phyloP scores from a whole-genome alignment of 768 basidiomycete species.

The Guyanaporus albipodus region DNA sequence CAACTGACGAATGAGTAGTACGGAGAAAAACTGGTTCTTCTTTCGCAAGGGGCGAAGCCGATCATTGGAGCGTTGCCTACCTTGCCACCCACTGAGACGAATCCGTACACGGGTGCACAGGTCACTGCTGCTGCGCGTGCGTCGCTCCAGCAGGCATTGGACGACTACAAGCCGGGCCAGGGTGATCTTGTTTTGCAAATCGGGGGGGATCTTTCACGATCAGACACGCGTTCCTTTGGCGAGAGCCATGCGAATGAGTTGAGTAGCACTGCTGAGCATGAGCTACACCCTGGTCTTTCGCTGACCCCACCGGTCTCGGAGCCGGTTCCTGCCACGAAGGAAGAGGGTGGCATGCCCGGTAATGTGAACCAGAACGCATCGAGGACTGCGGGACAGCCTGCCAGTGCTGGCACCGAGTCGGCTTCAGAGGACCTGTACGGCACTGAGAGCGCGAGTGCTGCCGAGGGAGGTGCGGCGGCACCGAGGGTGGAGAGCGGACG shows the following conservation, averaged over 20 bases:
- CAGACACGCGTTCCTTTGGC: constrained; percentile 80
- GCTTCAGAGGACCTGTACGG: constrained; percentile 30
- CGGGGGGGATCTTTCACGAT: constrained; percentile 54
- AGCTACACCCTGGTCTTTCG: constrained; percentile 35
- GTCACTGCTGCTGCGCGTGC: constrained; percentile 68
- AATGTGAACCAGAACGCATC: constrained; percentile 24
- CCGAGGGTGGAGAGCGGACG: constrained; percentile 50
- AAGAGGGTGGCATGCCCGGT: no score
- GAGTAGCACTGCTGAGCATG: constrained; percentile 32
- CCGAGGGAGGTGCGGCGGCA: constrained; percentile 68
- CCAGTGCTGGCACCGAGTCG: constrained; percentile 25
- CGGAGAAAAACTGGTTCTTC: constrained; percentile 71
- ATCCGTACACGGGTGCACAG: constrained; percentile 59
- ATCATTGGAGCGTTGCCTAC: constrained; percentile 61
- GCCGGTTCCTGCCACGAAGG: constrained; percentile 7
- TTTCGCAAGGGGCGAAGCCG: constrained; percentile 66
- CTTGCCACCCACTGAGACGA: constrained; percentile 54
- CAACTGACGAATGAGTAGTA: constrained; percentile 44
- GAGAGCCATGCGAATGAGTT: constrained; percentile 79
- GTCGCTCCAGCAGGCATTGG: constrained; percentile 72
- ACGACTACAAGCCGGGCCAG: constrained; percentile 70
- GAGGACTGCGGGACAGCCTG: constrained; percentile 21
- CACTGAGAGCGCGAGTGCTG: constrained; percentile 46
- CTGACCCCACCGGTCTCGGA: constrained; percentile 40
- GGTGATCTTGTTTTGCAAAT: constrained; percentile 47